Conservation (phyloP, 1,284 basidiomycete species). For the Ceratobasidium sp. region DNA sequence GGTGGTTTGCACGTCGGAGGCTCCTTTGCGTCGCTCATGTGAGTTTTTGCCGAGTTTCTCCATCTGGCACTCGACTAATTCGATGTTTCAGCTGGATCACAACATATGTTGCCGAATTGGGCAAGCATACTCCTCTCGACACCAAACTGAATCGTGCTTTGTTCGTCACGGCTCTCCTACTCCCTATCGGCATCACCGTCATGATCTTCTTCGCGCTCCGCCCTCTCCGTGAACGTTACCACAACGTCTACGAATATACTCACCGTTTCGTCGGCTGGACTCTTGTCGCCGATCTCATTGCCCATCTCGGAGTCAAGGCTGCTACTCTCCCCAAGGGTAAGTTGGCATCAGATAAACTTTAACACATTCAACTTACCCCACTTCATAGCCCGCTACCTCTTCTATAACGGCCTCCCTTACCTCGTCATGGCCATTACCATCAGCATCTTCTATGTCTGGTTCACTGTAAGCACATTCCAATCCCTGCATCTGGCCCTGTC, state of each 20-base stretch:
- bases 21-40: constrained; percentile 29
- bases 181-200: not conserved
- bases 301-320: constrained; percentile 19
- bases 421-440: constrained; percentile 1
- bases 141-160: not conserved
- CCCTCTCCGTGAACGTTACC: constrained; percentile 16
- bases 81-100: not conserved
- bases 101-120: not conserved
- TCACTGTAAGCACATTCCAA: constrained; percentile 1
- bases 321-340: constrained; percentile 18
- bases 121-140: constrained; percentile 4
- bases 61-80: not conserved
- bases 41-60: not conserved
- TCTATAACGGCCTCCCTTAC: constrained; percentile 13
- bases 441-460: constrained; percentile 22
- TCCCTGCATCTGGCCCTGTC: not conserved
- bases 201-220: constrained; percentile 20
- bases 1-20: constrained; percentile 38
- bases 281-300: constrained; percentile 10
- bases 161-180: not conserved
- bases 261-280: constrained; percentile 17
- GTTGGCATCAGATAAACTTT: not conserved
- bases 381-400: constrained; percentile 14
- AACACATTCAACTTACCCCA: not conserved
- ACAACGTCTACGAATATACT: constrained; percentile 5